A percentile compares a stretch with the other conserved stretches of the same genome.
phyloP scores from a whole-genome alignment of 352 stramenopile genomes.

The Elongisporangium anandrum region DNA sequence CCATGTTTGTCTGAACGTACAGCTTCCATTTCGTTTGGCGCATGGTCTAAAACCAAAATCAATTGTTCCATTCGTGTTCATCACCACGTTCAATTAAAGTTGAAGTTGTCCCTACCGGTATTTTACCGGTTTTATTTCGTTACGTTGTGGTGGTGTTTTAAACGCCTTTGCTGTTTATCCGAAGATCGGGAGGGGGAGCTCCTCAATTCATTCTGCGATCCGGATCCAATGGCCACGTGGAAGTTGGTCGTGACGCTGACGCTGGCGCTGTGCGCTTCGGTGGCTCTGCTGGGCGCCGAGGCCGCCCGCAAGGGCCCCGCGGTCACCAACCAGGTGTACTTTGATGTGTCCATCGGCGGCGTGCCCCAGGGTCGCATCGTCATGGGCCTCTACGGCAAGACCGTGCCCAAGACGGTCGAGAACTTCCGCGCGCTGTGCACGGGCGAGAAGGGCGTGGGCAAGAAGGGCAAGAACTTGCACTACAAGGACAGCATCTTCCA shows the following conservation, averaged over 20 bases:
- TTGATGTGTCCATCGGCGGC: slow-evolving; percentile 95
- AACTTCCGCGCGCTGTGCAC: slow-evolving; percentile 83
- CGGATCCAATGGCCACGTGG: slow-evolving; percentile 48
- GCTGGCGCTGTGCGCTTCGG: slow-evolving; percentile 37
- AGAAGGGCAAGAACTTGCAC: slow-evolving; percentile 94
- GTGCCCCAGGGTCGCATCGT: slow-evolving; percentile 76
- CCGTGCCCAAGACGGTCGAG: slow-evolving; percentile 82
- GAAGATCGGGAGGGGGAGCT: neutral
- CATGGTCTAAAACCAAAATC: no score
- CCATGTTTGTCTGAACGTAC: no score
- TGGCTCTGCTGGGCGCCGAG: slow-evolving; percentile 25
- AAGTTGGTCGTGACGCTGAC: slow-evolving; percentile 23
- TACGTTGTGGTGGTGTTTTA: neutral
- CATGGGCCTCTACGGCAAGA: slow-evolving; percentile 82
- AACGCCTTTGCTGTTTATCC: neutral
- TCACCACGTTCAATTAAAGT: no score
- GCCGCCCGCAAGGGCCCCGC: slow-evolving; percentile 45
- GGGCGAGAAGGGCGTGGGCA: slow-evolving; percentile 76
- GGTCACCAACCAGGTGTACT: slow-evolving; percentile 93
- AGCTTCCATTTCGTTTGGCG: no score
- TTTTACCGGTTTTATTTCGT: neutral
- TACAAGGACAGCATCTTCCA: slow-evolving; percentile 97
- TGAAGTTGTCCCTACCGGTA: neutral
- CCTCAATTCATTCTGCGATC: neutral
- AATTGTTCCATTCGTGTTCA: no score